Percentiles rank a stretch among this genome's conserved stretches.
Evolutionary conservation across 2,329 filamentous ascomycete species (phyloP).

Genomic region (Claviceps paspali): DNA sequence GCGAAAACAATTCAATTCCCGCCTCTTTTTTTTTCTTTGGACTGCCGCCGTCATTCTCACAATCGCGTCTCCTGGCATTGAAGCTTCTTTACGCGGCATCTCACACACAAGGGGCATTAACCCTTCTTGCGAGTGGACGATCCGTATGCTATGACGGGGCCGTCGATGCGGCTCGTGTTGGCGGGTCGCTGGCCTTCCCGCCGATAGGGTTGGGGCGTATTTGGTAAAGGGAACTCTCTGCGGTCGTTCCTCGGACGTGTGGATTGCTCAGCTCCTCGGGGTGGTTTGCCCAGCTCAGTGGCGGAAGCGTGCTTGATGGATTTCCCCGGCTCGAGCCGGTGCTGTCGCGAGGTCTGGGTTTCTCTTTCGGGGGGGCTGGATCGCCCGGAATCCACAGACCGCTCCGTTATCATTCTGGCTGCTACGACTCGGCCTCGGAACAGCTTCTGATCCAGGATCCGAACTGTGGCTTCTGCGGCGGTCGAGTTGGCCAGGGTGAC

Average conservation of each 20-base stretch:
- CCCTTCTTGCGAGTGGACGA: slow-evolving; percentile 2
- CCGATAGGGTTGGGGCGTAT: not conserved
- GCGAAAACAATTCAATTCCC: too few relatives aligned
- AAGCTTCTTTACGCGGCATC: too few relatives aligned
- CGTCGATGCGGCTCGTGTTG: not conserved
- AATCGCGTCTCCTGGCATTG: too few relatives aligned
- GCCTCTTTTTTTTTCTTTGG: too few relatives aligned
- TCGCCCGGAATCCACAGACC: not conserved
- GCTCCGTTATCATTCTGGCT: not conserved
- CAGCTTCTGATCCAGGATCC: slow-evolving; percentile 12
- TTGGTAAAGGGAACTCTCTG: not conserved
- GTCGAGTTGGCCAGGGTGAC: slow-evolving; percentile 11
- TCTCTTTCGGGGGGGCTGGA: not conserved
- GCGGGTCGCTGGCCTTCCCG: not conserved
- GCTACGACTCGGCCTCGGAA: slow-evolving; percentile 13
- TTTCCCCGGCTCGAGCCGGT: not conserved
- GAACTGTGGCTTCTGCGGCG: slow-evolving; percentile 11
- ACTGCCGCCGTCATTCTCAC: too few relatives aligned
- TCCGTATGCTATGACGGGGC: slow-evolving; percentile 4
- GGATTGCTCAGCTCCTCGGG: not conserved
- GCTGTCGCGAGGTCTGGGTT: not conserved
- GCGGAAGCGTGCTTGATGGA: not conserved
- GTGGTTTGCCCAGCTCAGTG: not conserved
- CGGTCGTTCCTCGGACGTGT: not conserved
- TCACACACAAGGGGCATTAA: not conserved